Evolutionary conservation across 2,329 filamentous ascomycete species (phyloP).

Genomic region (Stromatinia cepivora): DNA sequence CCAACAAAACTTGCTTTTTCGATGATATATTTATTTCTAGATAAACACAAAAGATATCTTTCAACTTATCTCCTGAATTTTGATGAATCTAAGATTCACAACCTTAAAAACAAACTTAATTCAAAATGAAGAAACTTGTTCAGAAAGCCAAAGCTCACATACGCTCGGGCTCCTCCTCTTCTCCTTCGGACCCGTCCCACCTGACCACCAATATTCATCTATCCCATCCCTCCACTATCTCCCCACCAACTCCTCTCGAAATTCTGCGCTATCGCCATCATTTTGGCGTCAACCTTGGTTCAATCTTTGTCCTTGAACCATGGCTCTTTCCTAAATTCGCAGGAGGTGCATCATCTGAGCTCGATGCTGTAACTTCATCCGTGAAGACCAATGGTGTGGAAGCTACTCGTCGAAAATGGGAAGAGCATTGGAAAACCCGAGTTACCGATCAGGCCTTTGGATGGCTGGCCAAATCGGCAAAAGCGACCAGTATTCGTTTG

Average conservation of each 20-base stretch:
- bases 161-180: constrained; percentile 9
- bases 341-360: constrained; percentile 34
- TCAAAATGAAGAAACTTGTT: constrained; percentile 22
- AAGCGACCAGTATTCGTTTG: constrained; percentile 58
- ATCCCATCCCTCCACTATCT: constrained; percentile 30
- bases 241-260: constrained; percentile 39
- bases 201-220: background rate
- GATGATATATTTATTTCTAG: background rate
- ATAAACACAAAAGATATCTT: background rate
- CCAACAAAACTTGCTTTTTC: constrained; percentile 11
- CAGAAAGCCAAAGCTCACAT: constrained; percentile 13
- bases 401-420: constrained; percentile 49
- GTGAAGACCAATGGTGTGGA: constrained; percentile 6
- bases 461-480: constrained; percentile 53
- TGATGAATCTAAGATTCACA: too few relatives aligned
- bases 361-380: constrained; percentile 39
- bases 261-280: constrained; percentile 58
- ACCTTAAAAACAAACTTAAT: background rate
- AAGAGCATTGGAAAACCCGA: constrained; percentile 54
- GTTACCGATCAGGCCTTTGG: constrained; percentile 52
- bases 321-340: constrained; percentile 49
- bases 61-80: background rate
- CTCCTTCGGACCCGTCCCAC: background rate
- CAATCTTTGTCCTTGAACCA: constrained; percentile 59
- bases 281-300: constrained; percentile 59